Evolutionary conservation across 331 rosid genomes (phyloP), one percentile per base, ranked within the genome.

Genomic region (Quercus tomentella): DNA sequence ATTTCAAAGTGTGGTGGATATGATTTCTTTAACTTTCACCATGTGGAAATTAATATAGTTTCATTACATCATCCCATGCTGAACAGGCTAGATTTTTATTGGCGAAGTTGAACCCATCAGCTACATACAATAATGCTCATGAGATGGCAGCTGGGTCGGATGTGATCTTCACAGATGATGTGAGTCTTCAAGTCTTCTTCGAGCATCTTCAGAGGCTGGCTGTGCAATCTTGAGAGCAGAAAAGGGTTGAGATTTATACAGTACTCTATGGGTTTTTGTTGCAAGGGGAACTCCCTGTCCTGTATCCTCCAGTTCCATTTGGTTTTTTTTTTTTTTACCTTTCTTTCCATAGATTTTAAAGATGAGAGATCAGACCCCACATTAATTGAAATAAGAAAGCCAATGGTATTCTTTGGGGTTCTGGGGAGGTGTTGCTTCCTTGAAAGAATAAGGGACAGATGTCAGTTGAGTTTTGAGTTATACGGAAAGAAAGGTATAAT

Each of bases 201-300:
- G 98, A 93, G 87, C 99, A 96, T 88, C 93, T 96, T 81, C 98
- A 93, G 82, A 93, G 92, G 94, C 88, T 96, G 91, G 98, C 98
- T 49, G 99, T 96, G 81, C 97, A 96, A 89, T 93, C 98, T 79
- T 96, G 89, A 93, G 83, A 76, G 83, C 85, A 76, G 81, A 77
- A 66, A 43, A 79, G 87, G 74, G 66, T 79, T 70, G 77, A 72
- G 84, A 72, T 80, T 76, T 85, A 84, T 81, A 79, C 74, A 68
- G 81, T 77, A 83, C 57, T 43, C 80, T 55, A 52, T 35, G 72
- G 84, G 81, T 82, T 86, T 86, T 87, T 78, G 88, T 90, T 77
- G 82, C 61, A 87, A 89, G 89, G 89, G 79, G 83, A 83, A 73
- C 85, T 81, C 78, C 74, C 69, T 72, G 75, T 78, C 80, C 79